Conservation (phyloP, 2,329 filamentous ascomycete species). For the Ophiocordyceps camponoti-leonardi region DNA sequence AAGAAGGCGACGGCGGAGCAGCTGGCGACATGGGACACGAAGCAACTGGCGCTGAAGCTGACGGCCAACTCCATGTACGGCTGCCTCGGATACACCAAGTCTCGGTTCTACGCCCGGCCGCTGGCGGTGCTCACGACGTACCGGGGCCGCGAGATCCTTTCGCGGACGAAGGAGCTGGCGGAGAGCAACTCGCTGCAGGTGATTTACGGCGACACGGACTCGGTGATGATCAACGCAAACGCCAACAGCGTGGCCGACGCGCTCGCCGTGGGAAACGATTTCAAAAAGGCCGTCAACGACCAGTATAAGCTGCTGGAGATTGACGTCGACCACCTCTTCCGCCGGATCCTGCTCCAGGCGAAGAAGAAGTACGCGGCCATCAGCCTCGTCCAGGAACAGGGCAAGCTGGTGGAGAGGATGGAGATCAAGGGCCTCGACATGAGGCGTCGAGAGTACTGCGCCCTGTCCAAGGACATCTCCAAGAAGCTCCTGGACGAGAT, state of each 20-base stretch:
- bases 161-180: conserved; percentile 88
- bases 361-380: conserved; percentile 99
- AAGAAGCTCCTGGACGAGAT: conserved; percentile 83
- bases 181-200: conserved; percentile 83
- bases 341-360: conserved; percentile 79
- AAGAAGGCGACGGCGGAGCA: conserved; percentile 74
- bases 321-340: conserved; percentile 95
- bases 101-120: conserved; percentile 90
- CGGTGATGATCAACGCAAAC: conserved; percentile 99
- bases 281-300: conserved; percentile 90
- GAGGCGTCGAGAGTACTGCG: conserved; percentile 93
- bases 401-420: conserved; percentile 83
- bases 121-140: conserved; percentile 90
- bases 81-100: conserved; percentile 91
- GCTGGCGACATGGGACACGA: conserved; percentile 92
- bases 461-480: conserved; percentile 87
- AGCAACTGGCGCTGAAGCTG: conserved; percentile 88
- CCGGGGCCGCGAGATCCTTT: conserved; percentile 93
- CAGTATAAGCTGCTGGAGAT: conserved; percentile 87
- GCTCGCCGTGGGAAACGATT: conserved; percentile 79
- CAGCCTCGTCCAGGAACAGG: conserved; percentile 77
- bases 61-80: conserved; percentile 99
- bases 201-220: conserved; percentile 98
- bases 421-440: conserved; percentile 98
- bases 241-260: conserved; percentile 85